Evolutionary conservation across 2,329 filamentous ascomycete species (phyloP).

Genomic region (Harringtonia lauricola): DNA sequence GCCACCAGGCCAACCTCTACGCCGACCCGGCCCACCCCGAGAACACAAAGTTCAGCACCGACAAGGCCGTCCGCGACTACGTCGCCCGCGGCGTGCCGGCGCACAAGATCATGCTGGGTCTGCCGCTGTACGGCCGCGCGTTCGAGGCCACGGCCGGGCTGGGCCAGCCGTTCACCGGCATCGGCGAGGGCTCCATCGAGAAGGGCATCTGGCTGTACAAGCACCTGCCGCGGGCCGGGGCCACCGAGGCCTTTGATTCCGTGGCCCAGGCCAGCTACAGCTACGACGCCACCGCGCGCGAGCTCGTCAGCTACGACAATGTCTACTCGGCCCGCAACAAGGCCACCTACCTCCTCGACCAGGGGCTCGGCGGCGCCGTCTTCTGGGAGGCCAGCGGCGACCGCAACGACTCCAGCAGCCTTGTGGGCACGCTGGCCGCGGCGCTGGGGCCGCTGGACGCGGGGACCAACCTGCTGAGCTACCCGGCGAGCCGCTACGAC

Average conservation of each 20-base stretch:
- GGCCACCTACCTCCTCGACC: conserved; percentile 47
- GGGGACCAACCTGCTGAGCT: conserved; percentile 40
- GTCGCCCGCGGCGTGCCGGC: conserved; percentile 43
- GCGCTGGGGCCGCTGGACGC: conserved; percentile 38
- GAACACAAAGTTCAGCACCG: conserved; percentile 58
- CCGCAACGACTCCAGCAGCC: conserved; percentile 34
- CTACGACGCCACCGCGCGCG: conserved; percentile 46
- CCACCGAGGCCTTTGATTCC: conserved; percentile 44
- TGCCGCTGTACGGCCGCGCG: conserved; percentile 71
- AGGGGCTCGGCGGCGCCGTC: conserved; percentile 61
- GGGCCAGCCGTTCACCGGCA: conserved; percentile 50
- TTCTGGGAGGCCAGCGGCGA: conserved; percentile 80
- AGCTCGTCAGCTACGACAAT: conserved; percentile 63
- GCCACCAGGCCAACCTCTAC: conserved; percentile 62
- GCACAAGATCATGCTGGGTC: conserved; percentile 60
- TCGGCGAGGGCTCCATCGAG: conserved; percentile 48
- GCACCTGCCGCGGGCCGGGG: conserved; percentile 51
- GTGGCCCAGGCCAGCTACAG: conserved; percentile 56
- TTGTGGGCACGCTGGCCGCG: conserved; percentile 45
- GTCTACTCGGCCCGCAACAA: conserved; percentile 48
- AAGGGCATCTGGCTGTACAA: conserved; percentile 64
- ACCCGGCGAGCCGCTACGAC: conserved; percentile 44
- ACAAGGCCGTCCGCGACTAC: conserved; percentile 55
- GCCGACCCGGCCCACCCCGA: conserved; percentile 34
- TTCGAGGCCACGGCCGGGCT: conserved; percentile 59